phyloP scores from a whole-genome alignment of 495 filamentous ascomycete species.

The Beverwykella pulmonaria region DNA sequence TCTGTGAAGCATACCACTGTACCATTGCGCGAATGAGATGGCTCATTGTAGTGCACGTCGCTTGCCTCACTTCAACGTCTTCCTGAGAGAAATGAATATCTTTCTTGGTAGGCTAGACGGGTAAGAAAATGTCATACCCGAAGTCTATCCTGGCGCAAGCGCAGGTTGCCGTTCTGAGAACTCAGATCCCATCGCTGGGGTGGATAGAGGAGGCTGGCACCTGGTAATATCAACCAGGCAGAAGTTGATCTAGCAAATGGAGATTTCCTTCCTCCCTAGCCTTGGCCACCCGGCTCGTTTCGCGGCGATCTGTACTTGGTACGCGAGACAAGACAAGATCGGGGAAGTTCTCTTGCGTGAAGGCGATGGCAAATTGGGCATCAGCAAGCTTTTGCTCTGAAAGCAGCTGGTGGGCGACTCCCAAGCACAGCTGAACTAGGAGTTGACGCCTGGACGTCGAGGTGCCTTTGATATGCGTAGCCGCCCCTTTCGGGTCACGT shows the following conservation, averaged over 20 bases:
- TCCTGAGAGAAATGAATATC: no score
- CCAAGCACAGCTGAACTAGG: conserved; percentile 31
- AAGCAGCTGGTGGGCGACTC: conserved; percentile 27
- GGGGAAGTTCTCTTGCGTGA: conserved; percentile 29
- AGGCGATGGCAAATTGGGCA: conserved; percentile 27
- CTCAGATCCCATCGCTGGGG: no score
- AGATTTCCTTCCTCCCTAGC: conserved; percentile 11
- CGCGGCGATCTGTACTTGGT: no score
- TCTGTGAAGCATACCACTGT: no score
- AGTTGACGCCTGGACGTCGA: not conserved
- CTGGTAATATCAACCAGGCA: conserved; percentile 8
- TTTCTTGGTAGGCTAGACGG: no score
- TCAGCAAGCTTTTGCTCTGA: conserved; percentile 28
- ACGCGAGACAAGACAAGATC: conserved; percentile 18
- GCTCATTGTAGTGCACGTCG: no score
- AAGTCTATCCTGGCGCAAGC: no score
- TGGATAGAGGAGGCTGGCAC: not conserved
- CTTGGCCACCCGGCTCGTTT: no score
- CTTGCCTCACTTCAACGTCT: no score
- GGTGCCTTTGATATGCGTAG: not conserved
- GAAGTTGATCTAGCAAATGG: conserved; percentile 19
- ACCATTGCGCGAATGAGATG: no score
- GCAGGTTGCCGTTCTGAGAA: no score
- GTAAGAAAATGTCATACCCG: no score
- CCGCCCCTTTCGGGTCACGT: not conserved